Percentiles rank a stretch among this genome's conserved stretches.
These are phyloP conservation scores for Panicum miliaceum DNA, from an alignment of 176 grass and related monocot species.

Conservation along the genomic window DNA sequence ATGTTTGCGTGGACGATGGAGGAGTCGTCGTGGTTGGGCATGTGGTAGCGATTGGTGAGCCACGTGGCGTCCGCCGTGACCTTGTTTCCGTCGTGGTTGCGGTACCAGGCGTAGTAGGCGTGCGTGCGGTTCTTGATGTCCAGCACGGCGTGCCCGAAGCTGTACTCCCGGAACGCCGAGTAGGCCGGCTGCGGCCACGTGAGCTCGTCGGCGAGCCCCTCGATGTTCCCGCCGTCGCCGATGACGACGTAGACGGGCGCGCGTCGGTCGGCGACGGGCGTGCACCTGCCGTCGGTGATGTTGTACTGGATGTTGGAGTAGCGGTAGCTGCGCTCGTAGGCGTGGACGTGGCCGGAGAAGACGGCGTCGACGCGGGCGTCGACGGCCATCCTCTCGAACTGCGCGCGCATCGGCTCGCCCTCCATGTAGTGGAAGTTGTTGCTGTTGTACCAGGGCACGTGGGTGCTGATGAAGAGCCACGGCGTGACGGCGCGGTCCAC, in stretches of 20 bases:
- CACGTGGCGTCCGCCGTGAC: conserved; percentile 62
- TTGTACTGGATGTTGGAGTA: conserved; percentile 62
- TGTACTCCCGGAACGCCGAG: conserved; percentile 76
- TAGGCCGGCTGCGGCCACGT: conserved; percentile 64
- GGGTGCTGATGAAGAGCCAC: conserved; percentile 51
- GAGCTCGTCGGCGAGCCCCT: conserved; percentile 58
- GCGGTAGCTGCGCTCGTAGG: conserved; percentile 55
- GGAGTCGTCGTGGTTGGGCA: conserved; percentile 54
- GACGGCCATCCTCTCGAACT: conserved; percentile 43
- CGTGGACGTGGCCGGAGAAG: conserved; percentile 56
- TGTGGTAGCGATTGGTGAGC: conserved; percentile 61
- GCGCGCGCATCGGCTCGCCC: conserved; percentile 49
- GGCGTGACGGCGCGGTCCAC: conserved; percentile 44
- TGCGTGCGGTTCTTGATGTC: conserved; percentile 80
- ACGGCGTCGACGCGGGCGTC: conserved; percentile 54
- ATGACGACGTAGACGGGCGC: conserved; percentile 63
- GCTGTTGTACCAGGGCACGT: conserved; percentile 69
- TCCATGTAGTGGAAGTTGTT: conserved; percentile 67
- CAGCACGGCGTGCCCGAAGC: conserved; percentile 65
- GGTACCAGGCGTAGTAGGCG: conserved; percentile 70
- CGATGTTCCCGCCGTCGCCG: conserved; percentile 68
- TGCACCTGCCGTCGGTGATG: conserved; percentile 55
- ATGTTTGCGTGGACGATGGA: neutral
- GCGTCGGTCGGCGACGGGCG: conserved; percentile 38
- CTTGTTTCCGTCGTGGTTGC: conserved; percentile 69